Base-by-base conservation (phyloP, 208 protist species). In the Crithidia mellificae region DNA sequence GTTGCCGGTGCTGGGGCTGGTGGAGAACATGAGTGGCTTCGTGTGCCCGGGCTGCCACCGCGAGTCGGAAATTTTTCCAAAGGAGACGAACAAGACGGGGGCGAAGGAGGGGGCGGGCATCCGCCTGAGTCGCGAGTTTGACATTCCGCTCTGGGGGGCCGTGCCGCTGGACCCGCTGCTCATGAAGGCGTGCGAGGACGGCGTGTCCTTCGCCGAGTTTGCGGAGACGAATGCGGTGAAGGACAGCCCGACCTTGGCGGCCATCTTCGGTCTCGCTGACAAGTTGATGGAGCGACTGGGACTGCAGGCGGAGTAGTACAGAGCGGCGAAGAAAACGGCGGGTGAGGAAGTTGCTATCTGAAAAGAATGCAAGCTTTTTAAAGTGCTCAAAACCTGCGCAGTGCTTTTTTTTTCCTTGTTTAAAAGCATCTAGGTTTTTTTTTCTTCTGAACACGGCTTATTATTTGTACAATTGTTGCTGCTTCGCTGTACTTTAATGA, bases 21-120 rank as follows among this genome's bases (percentile, higher is more conserved):
- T 99, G 39, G 96, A 99, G 83, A 99, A 99, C 82, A 99, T 99
- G 98, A 97, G 90, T 72, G 92, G 98, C 82, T 98, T 98, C 72
- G n/a, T 83, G n/a, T 99, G 97, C 81, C 96, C 96, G 27, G 88
- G 95, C 66, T 99, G 98, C 77, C 85, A 81, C 56, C 78, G 78
- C 67, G 81, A 90, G 55, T 94, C 96, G n/a, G 72, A 88, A 36
- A 97, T 99, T 20, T 99, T 99, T 75, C 84, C 93, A 5, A 72
- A 64, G 57, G 81, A 80, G 34, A 50, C 36, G 12, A 61, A 52
- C 41, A 71, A 58, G 46, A 67, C 77, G 24, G 78, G 75, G 2
- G 41, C 52, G 56, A 50, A 24, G 69, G 77, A 86, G 64, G 88
- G 87, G 1, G 88, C 90, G 6, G 88, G 87, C 9, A 65, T 64